Evolutionary conservation across 1,139 yeast genomes (phyloP), one percentile per base, ranked within the genome.

Genomic region (Saccharomyces hybrid): DNA sequence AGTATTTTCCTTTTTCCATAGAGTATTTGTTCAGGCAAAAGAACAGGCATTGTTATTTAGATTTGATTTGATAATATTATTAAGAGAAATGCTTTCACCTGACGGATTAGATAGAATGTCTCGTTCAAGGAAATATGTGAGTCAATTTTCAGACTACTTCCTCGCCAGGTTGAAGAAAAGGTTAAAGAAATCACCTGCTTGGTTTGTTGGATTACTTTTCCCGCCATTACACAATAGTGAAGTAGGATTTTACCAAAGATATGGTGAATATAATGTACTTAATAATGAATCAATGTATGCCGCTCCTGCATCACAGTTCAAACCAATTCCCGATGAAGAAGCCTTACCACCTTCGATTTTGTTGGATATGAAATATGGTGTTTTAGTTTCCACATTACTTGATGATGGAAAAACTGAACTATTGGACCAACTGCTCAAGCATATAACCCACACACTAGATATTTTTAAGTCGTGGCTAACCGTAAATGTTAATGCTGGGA

Each of bases 131-230:
- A 73, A 70, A 25, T 89, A 84, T 57, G 79, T 87, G 7, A 85
- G 83, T 48, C 81, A 82, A 50, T 85, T 93, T 63, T 73, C 87
- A 46, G 76, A 77, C 38, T 84, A 84, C 63, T 89, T 77, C 62
- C 82, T 89, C 82, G 78, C 80, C 56, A 80, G 80, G 57, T 75
- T 93, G 58, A 80, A 79, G 56, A 71, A 71, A 68, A 79, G 70
- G 58, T 74, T 76, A 57, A 75, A 67, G 49, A 78, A 68, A 64
- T 80, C 82, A 62, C 95, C 78, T 53, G 75, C 75, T 0, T 67
- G 82, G 57, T 84, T 81, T 49, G 76, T 86, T 14, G 96, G 90
- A 63, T 61, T 91, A 8, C 71, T 89, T 46, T 87, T 88, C 69
- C 80, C 85, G 28, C 73, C 88, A 61, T 69, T 83, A 59, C 81